These are phyloP conservation scores for Raddia distichophylla DNA, from an alignment of 176 grass and related monocot genomes.

Conservation along the genomic window DNA sequence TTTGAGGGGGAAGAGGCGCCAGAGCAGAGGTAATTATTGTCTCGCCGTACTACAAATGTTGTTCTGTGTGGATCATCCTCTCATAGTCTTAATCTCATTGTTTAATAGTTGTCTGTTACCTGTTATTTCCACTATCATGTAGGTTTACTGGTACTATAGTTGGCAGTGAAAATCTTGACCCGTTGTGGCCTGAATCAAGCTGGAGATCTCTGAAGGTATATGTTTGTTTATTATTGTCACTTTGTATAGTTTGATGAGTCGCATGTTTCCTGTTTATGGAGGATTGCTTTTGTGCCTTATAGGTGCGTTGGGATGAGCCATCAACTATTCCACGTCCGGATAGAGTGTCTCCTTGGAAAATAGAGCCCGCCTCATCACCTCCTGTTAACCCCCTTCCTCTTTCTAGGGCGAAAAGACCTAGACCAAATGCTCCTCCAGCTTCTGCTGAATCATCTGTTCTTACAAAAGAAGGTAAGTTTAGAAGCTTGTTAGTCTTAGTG, in stretches of 20 bases:
- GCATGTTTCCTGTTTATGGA: slow-evolving; percentile 19
- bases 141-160: slow-evolving; percentile 95
- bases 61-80: not conserved
- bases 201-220: slow-evolving; percentile 86
- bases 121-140: slow-evolving; percentile 3
- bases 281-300: slow-evolving; percentile 39
- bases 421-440: slow-evolving; percentile 56
- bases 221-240: slow-evolving; percentile 29
- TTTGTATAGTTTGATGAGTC: slow-evolving; percentile 8
- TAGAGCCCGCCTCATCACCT: slow-evolving; percentile 79
- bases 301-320: slow-evolving; percentile 96
- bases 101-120: not conserved
- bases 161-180: slow-evolving; percentile 78
- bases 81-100: too few relatives aligned
- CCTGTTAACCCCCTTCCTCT: slow-evolving; percentile 78
- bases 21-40: slow-evolving; percentile 66
- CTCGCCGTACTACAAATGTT: not conserved
- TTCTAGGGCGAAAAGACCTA: slow-evolving; percentile 70
- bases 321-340: slow-evolving; percentile 85
- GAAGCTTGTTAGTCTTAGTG: not conserved
- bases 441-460: slow-evolving; percentile 73
- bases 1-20: slow-evolving; percentile 93
- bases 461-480: slow-evolving; percentile 74
- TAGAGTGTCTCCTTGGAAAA: slow-evolving; percentile 89
- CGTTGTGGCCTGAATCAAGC: slow-evolving; percentile 75